A percentile compares a stretch with the other conserved stretches of the same genome.
Conservation (phyloP, 2,329 filamentous ascomycete species). For the Cryphonectria nitschkei region DNA sequence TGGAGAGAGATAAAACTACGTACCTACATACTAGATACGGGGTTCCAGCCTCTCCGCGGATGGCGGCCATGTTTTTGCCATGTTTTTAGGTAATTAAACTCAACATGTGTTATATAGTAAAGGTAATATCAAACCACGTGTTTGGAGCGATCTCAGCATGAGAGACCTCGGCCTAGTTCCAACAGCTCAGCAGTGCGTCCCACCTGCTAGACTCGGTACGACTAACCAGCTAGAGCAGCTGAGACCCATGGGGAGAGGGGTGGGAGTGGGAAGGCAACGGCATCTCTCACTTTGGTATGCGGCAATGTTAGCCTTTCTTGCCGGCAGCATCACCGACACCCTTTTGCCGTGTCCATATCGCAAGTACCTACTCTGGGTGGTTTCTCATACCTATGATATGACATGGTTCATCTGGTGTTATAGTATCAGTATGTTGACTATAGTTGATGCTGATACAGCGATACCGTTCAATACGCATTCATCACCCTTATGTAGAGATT, state of each 20-base stretch:
- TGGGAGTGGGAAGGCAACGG: neutral
- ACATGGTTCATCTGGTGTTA: neutral
- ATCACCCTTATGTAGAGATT: neutral
- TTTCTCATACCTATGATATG: neutral
- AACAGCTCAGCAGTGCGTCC: neutral
- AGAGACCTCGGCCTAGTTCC: neutral
- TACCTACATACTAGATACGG: neutral
- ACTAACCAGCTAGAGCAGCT: slow-evolving; percentile 5
- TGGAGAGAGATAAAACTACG: too few relatives aligned
- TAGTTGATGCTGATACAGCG: neutral
- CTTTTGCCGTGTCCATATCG: slow-evolving; percentile 7
- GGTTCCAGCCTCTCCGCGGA: neutral
- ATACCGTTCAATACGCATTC: neutral
- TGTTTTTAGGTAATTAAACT: neutral
- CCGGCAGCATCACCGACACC: slow-evolving; percentile 9
- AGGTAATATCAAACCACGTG: neutral
- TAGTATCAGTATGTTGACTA: neutral
- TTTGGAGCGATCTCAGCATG: neutral
- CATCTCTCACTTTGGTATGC: slow-evolving; percentile 3
- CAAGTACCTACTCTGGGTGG: neutral
- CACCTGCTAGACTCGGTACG: slow-evolving; percentile 1
- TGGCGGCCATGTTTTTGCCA: slow-evolving; percentile 1
- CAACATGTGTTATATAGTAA: neutral
- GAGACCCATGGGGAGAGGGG: neutral
- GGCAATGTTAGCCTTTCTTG: slow-evolving; percentile 2